Evolutionary conservation across 192 early-diverging fungal genomes (phyloP), one percentile per base, ranked within the genome.

Genomic region (Phycomyces nitens): DNA sequence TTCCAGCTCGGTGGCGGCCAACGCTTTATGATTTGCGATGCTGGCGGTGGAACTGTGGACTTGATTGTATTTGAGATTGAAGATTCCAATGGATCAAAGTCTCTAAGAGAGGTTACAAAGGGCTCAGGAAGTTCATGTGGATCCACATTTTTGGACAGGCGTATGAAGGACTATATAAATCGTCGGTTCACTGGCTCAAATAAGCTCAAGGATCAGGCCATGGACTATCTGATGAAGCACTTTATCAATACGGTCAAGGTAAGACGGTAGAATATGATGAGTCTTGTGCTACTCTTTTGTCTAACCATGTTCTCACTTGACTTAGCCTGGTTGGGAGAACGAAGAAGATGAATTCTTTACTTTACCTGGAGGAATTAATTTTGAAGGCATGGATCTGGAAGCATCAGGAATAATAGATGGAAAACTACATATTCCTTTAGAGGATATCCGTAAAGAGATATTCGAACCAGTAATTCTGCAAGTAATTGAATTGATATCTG

Each of bases 1-100:
- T 66, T 78, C 38, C 64, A 81, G 54, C 60, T 81, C 24, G 27
- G 21, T 11, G 50, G 63, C 18, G 74, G 71, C 4, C 72, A 82
- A 55, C 61, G 75, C 18, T 75, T 82, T 50, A 82, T 79, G 70
- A 75, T 82, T 49, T 78, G 77, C 24, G 80, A 82, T 60, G 77
- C 77, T 24, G 80, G 80, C 55, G 80, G 80, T 22, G 80, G 80
- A 23, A 82, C 80, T 0, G 77, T 82, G 16, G 80, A 82, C 66
- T 52, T 82, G 51, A 82, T 81, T 24, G 76, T 76, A 27, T 81
- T 81, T 69, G 73, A 81, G 62, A 69, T 81, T 18, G 29, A 27
- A 2, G 27, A 51, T 16, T 50, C 71, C 18, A 60, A 66, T 26
- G 60, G 62, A 15, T 60, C 54, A 18, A 62, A 66, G 21, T 56